Base-by-base conservation (phyloP, 345 rosid genomes). In the Melastoma malabathricum region DNA sequence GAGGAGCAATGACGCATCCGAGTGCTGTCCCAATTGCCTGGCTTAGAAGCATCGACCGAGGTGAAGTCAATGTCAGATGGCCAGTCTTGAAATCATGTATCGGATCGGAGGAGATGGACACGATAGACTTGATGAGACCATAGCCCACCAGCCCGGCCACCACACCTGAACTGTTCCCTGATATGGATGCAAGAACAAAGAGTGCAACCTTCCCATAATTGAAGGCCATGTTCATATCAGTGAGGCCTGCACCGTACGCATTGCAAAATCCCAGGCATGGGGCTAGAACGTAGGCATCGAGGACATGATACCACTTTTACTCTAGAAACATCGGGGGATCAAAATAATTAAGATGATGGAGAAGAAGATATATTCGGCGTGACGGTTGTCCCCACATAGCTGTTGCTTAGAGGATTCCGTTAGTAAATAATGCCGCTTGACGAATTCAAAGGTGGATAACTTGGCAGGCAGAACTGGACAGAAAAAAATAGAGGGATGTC, bases 151-250 rank as follows among this genome's bases (percentile, higher is more conserved):
- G 86, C 54, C 95, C 93, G 0, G 95, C 95, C 9, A 89, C 87
- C 5, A 89, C 93, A 0, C 93, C 95, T 0, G 77, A 68, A 2
- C 68, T 63, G 48, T 77, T 66, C 1, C 87, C 85, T 0, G 83
- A 71, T 39, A 82, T 31, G 6, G 97, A 80, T 0, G 97, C 87
- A 13, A 89, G 78, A 47, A 83, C 72, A 50, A 89, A 85, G 46
- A 89, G 86, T 1, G 95, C 95, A 0, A 84, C 93, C 68, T 89
- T 89, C 14, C 95, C 97, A 1, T 89, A 89, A 53, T 89, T 89
- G 59, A 76, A 89, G 46, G 93, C 89, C 95, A 89, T 84, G 76
- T 85, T 89, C 89, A 89, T 85, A 70, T 85, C 97, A 0, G 95
- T 89, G 43, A 85, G 75, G 15, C 97, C 95, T 12, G 95, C 86